Conservation (phyloP, 2,329 filamentous ascomycete species). For the Coniochaeta sp. region DNA sequence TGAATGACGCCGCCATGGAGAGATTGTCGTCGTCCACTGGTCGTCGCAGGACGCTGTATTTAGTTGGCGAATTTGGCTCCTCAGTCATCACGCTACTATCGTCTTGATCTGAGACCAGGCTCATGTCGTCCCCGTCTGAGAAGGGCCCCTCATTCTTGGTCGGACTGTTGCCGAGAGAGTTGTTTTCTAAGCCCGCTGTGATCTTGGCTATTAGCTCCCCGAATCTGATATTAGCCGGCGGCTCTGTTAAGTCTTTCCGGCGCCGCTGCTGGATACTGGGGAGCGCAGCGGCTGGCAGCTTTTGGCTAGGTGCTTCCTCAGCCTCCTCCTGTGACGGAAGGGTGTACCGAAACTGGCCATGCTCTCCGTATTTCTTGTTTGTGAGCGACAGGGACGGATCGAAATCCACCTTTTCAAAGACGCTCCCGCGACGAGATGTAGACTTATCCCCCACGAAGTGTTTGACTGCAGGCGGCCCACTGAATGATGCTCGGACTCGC, state of each 20-base stretch:
- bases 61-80: conserved; percentile 41
- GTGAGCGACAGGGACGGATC: conserved; percentile 44
- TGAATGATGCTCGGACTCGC: conserved; percentile 42
- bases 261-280: background rate
- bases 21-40: conserved; percentile 48
- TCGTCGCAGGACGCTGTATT: conserved; percentile 35
- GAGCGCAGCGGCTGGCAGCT: background rate
- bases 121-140: conserved; percentile 41
- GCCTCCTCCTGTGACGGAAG: conserved; percentile 14
- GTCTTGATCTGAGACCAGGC: conserved; percentile 47
- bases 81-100: conserved; percentile 43
- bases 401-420: conserved; percentile 48
- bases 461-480: conserved; percentile 13
- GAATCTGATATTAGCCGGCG: conserved; percentile 21
- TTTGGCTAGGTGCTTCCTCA: background rate
- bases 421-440: conserved; percentile 26
- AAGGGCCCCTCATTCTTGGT: conserved; percentile 27
- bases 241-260: conserved; percentile 23
- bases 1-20: conserved; percentile 43
- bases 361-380: conserved; percentile 51
- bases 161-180: conserved; percentile 28
- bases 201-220: conserved; percentile 29
- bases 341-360: conserved; percentile 44
- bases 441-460: conserved; percentile 14
- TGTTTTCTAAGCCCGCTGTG: conserved; percentile 23